Evolutionary conservation across 306 rosid species (phyloP).

Genomic region (Morella rubra): DNA sequence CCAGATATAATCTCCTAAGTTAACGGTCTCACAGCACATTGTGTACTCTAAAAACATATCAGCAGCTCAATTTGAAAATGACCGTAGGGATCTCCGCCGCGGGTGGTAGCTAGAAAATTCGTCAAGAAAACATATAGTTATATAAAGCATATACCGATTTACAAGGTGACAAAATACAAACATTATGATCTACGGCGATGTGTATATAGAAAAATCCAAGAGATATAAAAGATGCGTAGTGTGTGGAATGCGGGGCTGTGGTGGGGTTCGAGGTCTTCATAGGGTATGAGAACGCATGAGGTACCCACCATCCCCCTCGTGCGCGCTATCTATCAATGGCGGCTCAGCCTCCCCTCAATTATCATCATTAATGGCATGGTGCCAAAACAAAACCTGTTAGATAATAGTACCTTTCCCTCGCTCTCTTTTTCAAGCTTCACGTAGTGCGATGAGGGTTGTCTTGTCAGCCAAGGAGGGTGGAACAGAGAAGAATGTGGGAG

Average conservation of each 20-base stretch:
- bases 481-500: slow-evolving; percentile 68
- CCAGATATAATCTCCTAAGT: too few relatives aligned
- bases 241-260: slow-evolving; percentile 11
- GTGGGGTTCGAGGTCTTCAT: slow-evolving; percentile 38
- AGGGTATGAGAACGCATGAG: slow-evolving; percentile 45
- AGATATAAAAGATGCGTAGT: not conserved
- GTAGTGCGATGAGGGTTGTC: slow-evolving; percentile 45
- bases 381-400: slow-evolving; percentile 32
- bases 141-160: not conserved
- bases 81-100: too few relatives aligned
- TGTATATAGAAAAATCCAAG: not conserved
- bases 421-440: not conserved
- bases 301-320: slow-evolving; percentile 65
- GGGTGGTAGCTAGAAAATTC: too few relatives aligned
- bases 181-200: not conserved
- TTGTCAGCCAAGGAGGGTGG: slow-evolving; percentile 45
- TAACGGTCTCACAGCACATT: too few relatives aligned
- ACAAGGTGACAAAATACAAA: not conserved
- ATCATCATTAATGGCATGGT: slow-evolving; percentile 54
- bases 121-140: too few relatives aligned
- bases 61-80: too few relatives aligned
- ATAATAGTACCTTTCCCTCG: not conserved
- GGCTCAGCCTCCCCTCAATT: slow-evolving; percentile 40
- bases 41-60: too few relatives aligned
- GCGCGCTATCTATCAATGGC: slow-evolving; percentile 67